Evolutionary conservation across 2,329 filamentous ascomycete genomes (phyloP).

Genomic region (Lomentospora prolificans): DNA sequence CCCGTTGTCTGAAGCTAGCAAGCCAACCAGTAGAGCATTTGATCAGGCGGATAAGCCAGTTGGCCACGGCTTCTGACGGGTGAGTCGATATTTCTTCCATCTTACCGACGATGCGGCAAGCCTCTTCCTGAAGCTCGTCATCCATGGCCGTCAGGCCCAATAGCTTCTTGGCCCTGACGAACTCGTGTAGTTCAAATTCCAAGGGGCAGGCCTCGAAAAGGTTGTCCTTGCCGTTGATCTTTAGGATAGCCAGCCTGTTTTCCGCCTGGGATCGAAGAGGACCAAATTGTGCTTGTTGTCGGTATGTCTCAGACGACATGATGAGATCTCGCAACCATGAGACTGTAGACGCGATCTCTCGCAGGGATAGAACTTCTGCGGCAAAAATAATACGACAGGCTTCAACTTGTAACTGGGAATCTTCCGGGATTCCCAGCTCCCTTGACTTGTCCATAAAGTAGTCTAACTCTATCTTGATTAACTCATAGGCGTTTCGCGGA

Average conservation of each 20-base stretch:
- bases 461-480: slow-evolving; percentile 48
- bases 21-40: slow-evolving; percentile 44
- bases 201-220: slow-evolving; percentile 48
- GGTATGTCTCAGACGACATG: slow-evolving; percentile 34
- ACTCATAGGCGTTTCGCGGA: slow-evolving; percentile 49
- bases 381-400: slow-evolving; percentile 50
- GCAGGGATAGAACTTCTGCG: slow-evolving; percentile 35
- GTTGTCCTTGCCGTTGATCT: slow-evolving; percentile 48
- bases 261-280: slow-evolving; percentile 36
- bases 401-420: slow-evolving; percentile 46
- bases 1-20: slow-evolving; percentile 43
- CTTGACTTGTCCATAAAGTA: slow-evolving; percentile 38
- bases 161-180: slow-evolving; percentile 38
- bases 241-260: slow-evolving; percentile 36
- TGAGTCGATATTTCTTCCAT: slow-evolving; percentile 41
- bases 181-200: slow-evolving; percentile 44
- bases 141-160: slow-evolving; percentile 52
- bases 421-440: slow-evolving; percentile 30
- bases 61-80: slow-evolving; percentile 39
- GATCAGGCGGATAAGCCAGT: slow-evolving; percentile 47
- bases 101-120: slow-evolving; percentile 47
- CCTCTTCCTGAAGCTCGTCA: slow-evolving; percentile 48
- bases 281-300: slow-evolving; percentile 35
- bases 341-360: slow-evolving; percentile 25
- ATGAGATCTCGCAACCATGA: slow-evolving; percentile 52